Evolutionary conservation across 2,329 filamentous ascomycete genomes (phyloP).

Genomic region (Aspergillus fructus): DNA sequence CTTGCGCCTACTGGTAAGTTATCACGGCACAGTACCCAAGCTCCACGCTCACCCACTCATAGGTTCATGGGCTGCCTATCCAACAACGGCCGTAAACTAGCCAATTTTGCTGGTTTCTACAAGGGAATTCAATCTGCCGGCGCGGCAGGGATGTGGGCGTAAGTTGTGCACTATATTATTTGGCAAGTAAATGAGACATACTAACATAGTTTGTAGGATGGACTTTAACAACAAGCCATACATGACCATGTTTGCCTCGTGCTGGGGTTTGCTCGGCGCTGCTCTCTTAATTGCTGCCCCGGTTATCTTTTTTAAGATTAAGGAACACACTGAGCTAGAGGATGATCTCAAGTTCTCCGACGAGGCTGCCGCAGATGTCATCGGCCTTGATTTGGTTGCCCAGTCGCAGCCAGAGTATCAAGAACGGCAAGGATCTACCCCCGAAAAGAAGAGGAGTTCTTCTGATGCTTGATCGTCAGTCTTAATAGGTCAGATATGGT

Average conservation of each 20-base stretch:
- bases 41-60: neutral
- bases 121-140: slow-evolving; percentile 89
- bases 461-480: slow-evolving; percentile 1
- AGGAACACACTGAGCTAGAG: slow-evolving; percentile 76
- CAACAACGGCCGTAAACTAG: slow-evolving; percentile 87
- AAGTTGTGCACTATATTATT: slow-evolving; percentile 18
- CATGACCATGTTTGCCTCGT: slow-evolving; percentile 69
- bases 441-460: slow-evolving; percentile 1
- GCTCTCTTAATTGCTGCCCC: slow-evolving; percentile 75
- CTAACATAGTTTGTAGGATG: slow-evolving; percentile 59
- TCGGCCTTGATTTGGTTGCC: slow-evolving; percentile 23
- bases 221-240: slow-evolving; percentile 64
- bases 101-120: slow-evolving; percentile 90
- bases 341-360: slow-evolving; percentile 83
- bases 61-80: slow-evolving; percentile 91
- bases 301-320: slow-evolving; percentile 74
- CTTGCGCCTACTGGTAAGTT: slow-evolving; percentile 77
- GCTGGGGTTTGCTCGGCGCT: slow-evolving; percentile 75
- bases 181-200: neutral
- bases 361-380: slow-evolving; percentile 73
- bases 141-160: slow-evolving; percentile 59
- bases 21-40: neutral
- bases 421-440: neutral
- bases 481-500: neutral
- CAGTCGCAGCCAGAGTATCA: neutral